Conservation (phyloP, 306 rosid species). For the Acmispon strigosus region DNA sequence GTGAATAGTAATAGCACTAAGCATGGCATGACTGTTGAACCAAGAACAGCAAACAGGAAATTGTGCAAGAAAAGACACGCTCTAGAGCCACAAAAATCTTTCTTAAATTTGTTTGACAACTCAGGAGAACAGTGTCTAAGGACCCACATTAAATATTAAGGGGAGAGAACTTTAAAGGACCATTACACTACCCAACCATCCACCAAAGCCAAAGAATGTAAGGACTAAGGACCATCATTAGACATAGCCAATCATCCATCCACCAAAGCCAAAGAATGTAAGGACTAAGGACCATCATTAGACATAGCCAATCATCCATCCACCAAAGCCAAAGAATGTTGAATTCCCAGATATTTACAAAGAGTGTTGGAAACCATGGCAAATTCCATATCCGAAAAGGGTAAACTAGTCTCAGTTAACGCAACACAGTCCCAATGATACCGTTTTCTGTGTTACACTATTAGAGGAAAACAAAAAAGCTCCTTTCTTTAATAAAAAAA, state of each 20-base stretch:
- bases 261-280: not conserved
- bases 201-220: not conserved
- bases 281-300: too few species aligned
- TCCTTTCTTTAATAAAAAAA: too few species aligned
- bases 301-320: too few species aligned
- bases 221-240: too few species aligned
- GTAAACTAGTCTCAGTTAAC: not conserved
- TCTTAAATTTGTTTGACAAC: not conserved
- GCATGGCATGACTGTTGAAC: not conserved
- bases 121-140: not conserved
- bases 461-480: not conserved
- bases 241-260: too few species aligned
- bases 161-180: not conserved
- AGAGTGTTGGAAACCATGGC: too few species aligned
- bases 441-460: not conserved
- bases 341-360: not conserved
- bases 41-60: not conserved
- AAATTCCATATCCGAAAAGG: not conserved
- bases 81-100: not conserved
- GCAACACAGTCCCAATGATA: not conserved
- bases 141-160: not conserved
- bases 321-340: not conserved
- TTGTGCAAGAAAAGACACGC: not conserved
- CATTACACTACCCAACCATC: not conserved
- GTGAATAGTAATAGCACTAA: not conserved